Percentiles rank a stretch among this genome's conserved stretches.
phyloP scores from a whole-genome alignment of 108 stramenopile genomes.

The Cylindrotheca closterium region DNA sequence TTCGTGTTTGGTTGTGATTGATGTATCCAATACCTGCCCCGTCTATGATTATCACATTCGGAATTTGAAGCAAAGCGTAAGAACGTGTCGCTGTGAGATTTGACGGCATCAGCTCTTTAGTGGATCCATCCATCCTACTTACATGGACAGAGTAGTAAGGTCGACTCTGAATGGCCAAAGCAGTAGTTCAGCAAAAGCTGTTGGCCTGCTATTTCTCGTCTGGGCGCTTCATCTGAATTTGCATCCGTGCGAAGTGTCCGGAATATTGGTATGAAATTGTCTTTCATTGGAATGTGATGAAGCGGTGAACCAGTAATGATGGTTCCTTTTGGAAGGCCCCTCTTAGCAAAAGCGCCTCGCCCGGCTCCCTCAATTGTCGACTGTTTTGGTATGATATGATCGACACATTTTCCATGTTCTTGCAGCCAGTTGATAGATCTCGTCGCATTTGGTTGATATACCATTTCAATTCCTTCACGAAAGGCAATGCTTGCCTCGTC shows the following conservation, averaged over 20 bases:
- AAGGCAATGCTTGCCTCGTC: background rate
- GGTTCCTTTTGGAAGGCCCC: conserved; percentile 29
- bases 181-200: conserved; percentile 68
- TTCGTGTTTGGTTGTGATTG: conserved; percentile 43
- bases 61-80: background rate
- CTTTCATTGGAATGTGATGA: conserved; percentile 29
- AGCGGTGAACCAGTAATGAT: conserved; percentile 39
- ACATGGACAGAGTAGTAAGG: conserved; percentile 60
- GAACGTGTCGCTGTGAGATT: background rate
- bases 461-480: background rate
- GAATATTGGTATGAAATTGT: conserved; percentile 7
- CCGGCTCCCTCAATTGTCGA: conserved; percentile 62
- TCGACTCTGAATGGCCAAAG: conserved; percentile 66
- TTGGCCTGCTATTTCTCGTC: conserved; percentile 20
- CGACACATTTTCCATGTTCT: conserved; percentile 35
- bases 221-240: conserved; percentile 16
- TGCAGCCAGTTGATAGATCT: conserved; percentile 37
- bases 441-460: conserved; percentile 11
- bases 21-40: conserved; percentile 57
- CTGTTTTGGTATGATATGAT: conserved; percentile 29
- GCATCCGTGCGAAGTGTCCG: background rate
- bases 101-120: background rate
- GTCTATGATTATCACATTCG: too few species aligned
- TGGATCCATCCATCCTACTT: conserved; percentile 34
- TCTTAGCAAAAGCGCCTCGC: conserved; percentile 69